Evolutionary conservation across 2,329 filamentous ascomycete species (phyloP).

Genomic region (Calonectria henricotiae): DNA sequence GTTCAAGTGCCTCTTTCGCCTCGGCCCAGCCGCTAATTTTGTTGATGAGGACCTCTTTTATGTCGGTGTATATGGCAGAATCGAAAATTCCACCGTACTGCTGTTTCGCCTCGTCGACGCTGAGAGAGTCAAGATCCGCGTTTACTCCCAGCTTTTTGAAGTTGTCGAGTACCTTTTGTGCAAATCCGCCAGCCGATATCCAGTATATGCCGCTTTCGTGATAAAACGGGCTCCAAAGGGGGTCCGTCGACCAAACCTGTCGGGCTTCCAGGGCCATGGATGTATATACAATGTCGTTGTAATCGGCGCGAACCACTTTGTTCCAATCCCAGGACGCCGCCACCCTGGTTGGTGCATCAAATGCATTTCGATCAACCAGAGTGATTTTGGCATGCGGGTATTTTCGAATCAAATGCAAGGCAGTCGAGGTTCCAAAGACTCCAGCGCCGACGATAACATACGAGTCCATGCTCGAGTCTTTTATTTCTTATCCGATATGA

Average conservation of each 20-base stretch:
- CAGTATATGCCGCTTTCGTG: slow-evolving; percentile 75
- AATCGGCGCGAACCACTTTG: slow-evolving; percentile 81
- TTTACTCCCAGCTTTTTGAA: slow-evolving; percentile 64
- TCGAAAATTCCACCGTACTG: slow-evolving; percentile 74
- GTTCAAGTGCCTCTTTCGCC: slow-evolving; percentile 71
- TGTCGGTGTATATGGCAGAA: slow-evolving; percentile 73
- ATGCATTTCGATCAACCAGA: slow-evolving; percentile 72
- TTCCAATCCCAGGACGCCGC: slow-evolving; percentile 83
- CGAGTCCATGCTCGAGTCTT: slow-evolving; percentile 50
- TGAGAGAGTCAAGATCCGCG: slow-evolving; percentile 62
- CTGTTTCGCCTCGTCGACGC: slow-evolving; percentile 64
- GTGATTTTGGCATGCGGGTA: slow-evolving; percentile 69
- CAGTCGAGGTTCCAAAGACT: slow-evolving; percentile 77
- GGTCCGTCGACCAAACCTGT: slow-evolving; percentile 72
- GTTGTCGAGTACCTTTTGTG: slow-evolving; percentile 68
- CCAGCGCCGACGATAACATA: slow-evolving; percentile 77
- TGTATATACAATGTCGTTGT: slow-evolving; percentile 77
- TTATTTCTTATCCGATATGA: slow-evolving; percentile 38
- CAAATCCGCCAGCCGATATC: slow-evolving; percentile 68
- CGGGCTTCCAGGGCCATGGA: slow-evolving; percentile 77
- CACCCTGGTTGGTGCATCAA: slow-evolving; percentile 64
- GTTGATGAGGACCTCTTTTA: slow-evolving; percentile 66
- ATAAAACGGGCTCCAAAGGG: slow-evolving; percentile 72
- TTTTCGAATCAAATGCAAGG: slow-evolving; percentile 72
- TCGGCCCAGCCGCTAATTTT: slow-evolving; percentile 56